A percentile compares a stretch with the other conserved stretches of the same genome.
These are phyloP conservation scores for Aureobasidium sp. DNA, from an alignment of 2,329 filamentous ascomycete genomes.

Conservation along the genomic window DNA sequence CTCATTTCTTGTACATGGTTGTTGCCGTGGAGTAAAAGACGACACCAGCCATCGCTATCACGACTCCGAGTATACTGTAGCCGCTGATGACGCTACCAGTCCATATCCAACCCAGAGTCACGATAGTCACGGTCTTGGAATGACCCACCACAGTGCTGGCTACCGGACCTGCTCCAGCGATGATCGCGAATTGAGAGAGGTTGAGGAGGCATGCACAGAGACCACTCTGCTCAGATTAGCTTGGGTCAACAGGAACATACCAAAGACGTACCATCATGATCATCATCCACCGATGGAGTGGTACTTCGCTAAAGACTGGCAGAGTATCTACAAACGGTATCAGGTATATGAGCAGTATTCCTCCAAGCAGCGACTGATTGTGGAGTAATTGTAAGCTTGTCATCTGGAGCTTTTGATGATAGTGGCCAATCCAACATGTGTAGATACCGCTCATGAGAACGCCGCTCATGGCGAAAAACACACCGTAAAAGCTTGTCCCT, in stretches of 20 bases:
- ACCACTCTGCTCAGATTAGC: slow-evolving; percentile 43
- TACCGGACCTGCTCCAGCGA: slow-evolving; percentile 26
- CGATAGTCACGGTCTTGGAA: slow-evolving; percentile 28
- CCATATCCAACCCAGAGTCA: slow-evolving; percentile 26
- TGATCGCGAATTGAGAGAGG: slow-evolving; percentile 29
- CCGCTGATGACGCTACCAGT: slow-evolving; percentile 21
- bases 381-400: slow-evolving; percentile 61
- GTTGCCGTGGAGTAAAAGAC: slow-evolving; percentile 19
- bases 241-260: not conserved
- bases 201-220: slow-evolving; percentile 58
- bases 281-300: slow-evolving; percentile 32
- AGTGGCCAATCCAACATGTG: slow-evolving; percentile 60
- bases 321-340: slow-evolving; percentile 59
- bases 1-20: not conserved
- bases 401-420: slow-evolving; percentile 57
- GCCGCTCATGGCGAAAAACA: slow-evolving; percentile 55
- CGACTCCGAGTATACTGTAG: slow-evolving; percentile 24
- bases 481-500: slow-evolving; percentile 51
- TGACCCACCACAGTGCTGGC: slow-evolving; percentile 29
- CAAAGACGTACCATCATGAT: slow-evolving; percentile 46
- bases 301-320: slow-evolving; percentile 47
- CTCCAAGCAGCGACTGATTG: slow-evolving; percentile 58
- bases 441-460: slow-evolving; percentile 60
- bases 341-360: slow-evolving; percentile 54
- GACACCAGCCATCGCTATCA: slow-evolving; percentile 26